Percentiles rank a stretch among this genome's conserved stretches.
These are phyloP conservation scores for Rehmannia glutinosa DNA, from an alignment of 257 asterid species.

Conservation along the genomic window DNA sequence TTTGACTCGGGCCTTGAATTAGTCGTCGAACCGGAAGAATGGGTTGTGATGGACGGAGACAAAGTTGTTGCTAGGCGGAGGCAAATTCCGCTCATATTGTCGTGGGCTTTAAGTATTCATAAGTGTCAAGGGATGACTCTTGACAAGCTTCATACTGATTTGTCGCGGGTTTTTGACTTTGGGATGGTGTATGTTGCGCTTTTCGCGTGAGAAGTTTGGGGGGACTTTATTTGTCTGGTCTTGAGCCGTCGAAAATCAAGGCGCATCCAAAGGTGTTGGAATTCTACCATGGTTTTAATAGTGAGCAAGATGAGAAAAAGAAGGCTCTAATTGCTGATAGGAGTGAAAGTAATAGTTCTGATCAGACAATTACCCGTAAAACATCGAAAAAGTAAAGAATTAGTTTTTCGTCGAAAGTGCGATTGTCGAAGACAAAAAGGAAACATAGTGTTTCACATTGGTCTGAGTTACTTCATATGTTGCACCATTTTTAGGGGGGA, in stretches of 20 bases:
- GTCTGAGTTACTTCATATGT: too few relatives aligned
- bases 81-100: conserved; percentile 67
- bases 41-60: conserved; percentile 55
- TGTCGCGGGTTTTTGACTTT: conserved; percentile 48
- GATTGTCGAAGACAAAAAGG: too few relatives aligned
- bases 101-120: conserved; percentile 90
- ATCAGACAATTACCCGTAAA: neutral
- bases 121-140: conserved; percentile 82
- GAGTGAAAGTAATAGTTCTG: neutral
- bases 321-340: neutral
- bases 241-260: conserved; percentile 36
- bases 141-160: conserved; percentile 54
- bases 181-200: conserved; percentile 89
- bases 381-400: too few relatives aligned
- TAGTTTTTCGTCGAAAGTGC: too few relatives aligned
- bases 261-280: conserved; percentile 72
- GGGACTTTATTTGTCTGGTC: conserved; percentile 57
- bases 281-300: conserved; percentile 37
- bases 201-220: conserved; percentile 58
- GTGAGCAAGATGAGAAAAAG: conserved; percentile 9
- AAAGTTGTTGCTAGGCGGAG: conserved; percentile 43
- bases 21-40: conserved; percentile 44
- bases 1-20: conserved; percentile 55
- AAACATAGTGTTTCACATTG: too few relatives aligned
- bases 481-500: too few relatives aligned